A percentile compares a stretch with the other conserved stretches of the same genome.
Evolutionary conservation across 192 early-diverging fungal species (phyloP).

Genomic region (Backusella luteola): DNA sequence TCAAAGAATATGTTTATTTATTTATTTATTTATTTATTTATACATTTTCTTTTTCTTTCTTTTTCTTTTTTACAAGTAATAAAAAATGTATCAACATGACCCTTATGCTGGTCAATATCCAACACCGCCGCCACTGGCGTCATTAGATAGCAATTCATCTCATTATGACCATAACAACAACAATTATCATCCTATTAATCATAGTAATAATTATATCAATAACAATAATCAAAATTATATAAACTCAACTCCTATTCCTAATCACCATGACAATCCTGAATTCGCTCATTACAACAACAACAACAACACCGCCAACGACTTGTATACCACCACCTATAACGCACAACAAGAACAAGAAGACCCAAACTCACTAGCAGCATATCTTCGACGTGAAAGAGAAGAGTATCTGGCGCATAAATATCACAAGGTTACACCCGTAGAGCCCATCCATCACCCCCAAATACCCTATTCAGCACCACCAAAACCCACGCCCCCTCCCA

Average conservation of each 20-base stretch:
- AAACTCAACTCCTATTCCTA: constrained; percentile 5
- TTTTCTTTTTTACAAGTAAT: background rate
- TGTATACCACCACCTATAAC: background rate
- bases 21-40: background rate
- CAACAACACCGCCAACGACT: background rate
- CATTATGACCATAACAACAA: background rate
- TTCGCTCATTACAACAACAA: background rate
- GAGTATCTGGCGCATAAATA: background rate
- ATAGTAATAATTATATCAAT: background rate
- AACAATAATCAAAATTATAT: background rate
- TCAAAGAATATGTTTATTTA: background rate
- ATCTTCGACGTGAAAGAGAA: background rate
- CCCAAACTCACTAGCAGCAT: background rate
- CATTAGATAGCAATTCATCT: background rate
- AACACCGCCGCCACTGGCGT: constrained; percentile 10
- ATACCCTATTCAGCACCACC: background rate
- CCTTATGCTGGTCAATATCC: constrained; percentile 34
- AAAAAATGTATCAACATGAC: constrained; percentile 14
- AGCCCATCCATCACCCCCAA: background rate
- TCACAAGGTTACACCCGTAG: background rate
- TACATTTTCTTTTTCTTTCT: background rate
- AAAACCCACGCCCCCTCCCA: constrained; percentile 12
- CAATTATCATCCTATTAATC: background rate
- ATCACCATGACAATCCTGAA: constrained; percentile 2
- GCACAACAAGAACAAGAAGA: background rate